Conservation (phyloP, 345 rosid genomes). For the Mangifera indica region DNA sequence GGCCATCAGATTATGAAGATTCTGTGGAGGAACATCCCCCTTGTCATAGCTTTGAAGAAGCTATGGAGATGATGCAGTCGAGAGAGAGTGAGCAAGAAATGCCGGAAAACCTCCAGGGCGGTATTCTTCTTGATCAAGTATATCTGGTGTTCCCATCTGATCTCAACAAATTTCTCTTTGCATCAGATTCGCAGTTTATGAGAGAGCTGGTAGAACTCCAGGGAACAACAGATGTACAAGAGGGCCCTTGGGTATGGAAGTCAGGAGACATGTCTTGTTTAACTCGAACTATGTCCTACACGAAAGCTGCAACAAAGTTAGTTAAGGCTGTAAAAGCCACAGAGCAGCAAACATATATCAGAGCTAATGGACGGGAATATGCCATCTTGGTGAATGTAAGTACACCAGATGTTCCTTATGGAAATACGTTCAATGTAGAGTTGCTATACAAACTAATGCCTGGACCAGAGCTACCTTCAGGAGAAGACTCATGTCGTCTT, state of each 20-base stretch:
- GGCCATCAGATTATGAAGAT: constrained; percentile 63
- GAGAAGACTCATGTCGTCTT: constrained; percentile 58
- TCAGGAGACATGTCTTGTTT: constrained; percentile 42
- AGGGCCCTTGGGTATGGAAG: constrained; percentile 69
- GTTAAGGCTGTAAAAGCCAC: constrained; percentile 78
- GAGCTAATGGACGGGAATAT: constrained; percentile 56
- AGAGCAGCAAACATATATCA: constrained; percentile 70
- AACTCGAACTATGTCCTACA: constrained; percentile 52
- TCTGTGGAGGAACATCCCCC: constrained; percentile 43
- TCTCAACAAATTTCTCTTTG: constrained; percentile 68
- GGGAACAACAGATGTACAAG: constrained; percentile 60
- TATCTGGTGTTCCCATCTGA: constrained; percentile 41
- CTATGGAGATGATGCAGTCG: constrained; percentile 50
- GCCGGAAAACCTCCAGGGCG: constrained; percentile 73
- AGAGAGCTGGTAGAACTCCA: constrained; percentile 67
- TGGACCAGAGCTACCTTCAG: constrained; percentile 44
- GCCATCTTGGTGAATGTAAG: constrained; percentile 51
- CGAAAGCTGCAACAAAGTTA: constrained; percentile 68
- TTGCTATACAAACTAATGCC: constrained; percentile 78
- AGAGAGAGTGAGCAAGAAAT: constrained; percentile 43
- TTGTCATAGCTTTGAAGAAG: constrained; percentile 63
- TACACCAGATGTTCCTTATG: constrained; percentile 87
- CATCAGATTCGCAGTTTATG: constrained; percentile 63
- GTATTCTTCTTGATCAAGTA: constrained; percentile 63
- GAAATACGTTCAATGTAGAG: constrained; percentile 59